Evolutionary conservation across 2,329 filamentous ascomycete genomes (phyloP).

Genomic region (Neoascochyta sp.): DNA sequence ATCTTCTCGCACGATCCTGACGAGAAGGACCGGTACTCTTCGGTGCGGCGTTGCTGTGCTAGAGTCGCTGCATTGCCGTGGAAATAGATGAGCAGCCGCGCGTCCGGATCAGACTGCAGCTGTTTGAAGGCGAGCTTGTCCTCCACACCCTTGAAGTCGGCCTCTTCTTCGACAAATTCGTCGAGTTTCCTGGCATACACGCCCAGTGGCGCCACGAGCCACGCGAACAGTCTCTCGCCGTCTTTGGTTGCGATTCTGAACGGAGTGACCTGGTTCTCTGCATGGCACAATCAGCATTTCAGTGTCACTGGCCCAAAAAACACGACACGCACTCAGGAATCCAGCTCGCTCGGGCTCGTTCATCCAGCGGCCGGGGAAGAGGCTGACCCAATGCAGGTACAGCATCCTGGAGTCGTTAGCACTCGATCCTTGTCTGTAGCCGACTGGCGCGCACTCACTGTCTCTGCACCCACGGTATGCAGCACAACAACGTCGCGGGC

Average conservation of each 20-base stretch:
- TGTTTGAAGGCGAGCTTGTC: constrained; percentile 49
- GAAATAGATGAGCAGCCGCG: constrained; percentile 56
- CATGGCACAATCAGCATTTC: constrained; percentile 14
- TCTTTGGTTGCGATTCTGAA: constrained; percentile 74
- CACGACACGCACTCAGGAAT: constrained; percentile 32
- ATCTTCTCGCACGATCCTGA: constrained; percentile 57
- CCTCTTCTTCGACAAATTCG: constrained; percentile 54
- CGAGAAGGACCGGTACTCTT: constrained; percentile 73
- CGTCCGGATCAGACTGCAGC: constrained; percentile 50
- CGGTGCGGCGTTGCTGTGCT: constrained; percentile 71
- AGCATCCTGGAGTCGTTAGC: constrained; percentile 25
- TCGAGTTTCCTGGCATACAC: constrained; percentile 68
- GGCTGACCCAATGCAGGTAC: constrained; percentile 35
- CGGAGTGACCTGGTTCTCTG: constrained; percentile 81
- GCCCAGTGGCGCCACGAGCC: constrained; percentile 80
- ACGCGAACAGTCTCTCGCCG: constrained; percentile 76
- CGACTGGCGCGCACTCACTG: constrained; percentile 22
- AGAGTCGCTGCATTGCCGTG: constrained; percentile 67
- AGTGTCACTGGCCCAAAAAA: too few species aligned
- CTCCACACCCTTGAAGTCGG: constrained; percentile 43
- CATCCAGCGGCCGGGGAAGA: constrained; percentile 37
- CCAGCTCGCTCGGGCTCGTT: constrained; percentile 37
- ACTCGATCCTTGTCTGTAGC: background rate
- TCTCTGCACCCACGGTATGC: constrained; percentile 37
- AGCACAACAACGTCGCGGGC: constrained; percentile 32